Percentiles rank a stretch among this genome's conserved stretches.
phyloP scores from a whole-genome alignment of 352 stramenopile genomes.

The Phytophthora melonis region DNA sequence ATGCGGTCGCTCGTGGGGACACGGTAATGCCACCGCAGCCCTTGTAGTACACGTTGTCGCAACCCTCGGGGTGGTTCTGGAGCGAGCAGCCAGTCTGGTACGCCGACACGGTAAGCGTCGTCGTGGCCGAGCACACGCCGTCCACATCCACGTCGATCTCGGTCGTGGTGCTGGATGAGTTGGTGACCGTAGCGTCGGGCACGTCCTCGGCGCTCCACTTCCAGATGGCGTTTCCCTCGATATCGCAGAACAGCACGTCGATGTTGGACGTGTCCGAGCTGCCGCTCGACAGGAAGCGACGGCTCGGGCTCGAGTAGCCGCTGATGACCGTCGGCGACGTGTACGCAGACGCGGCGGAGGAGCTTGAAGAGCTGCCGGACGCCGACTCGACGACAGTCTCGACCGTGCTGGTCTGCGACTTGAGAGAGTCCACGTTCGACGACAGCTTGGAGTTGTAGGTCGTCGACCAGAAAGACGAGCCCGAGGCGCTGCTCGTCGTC shows the following conservation, averaged over 20 bases:
- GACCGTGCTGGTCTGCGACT: constrained; percentile 59
- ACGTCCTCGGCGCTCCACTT: constrained; percentile 66
- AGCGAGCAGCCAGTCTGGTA: constrained; percentile 72
- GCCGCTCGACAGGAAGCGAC: constrained; percentile 48
- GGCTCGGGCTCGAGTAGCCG: constrained; percentile 44
- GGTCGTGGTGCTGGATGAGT: constrained; percentile 45
- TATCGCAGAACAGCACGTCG: constrained; percentile 78
- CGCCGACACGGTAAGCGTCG: constrained; percentile 66
- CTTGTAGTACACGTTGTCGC: constrained; percentile 78
- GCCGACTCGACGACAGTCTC: constrained; percentile 72
- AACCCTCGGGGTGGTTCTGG: constrained; percentile 74
- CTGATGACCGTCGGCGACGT: constrained; percentile 61
- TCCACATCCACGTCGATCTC: constrained; percentile 48
- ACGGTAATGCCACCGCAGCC: constrained; percentile 84
- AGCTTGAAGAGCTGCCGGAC: constrained; percentile 34
- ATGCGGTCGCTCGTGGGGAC: constrained; percentile 70
- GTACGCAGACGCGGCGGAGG: constrained; percentile 39
- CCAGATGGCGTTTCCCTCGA: constrained; percentile 79
- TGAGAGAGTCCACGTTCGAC: constrained; percentile 54
- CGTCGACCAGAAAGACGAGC: constrained; percentile 49
- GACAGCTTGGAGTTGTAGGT: constrained; percentile 66
- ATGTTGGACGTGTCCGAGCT: constrained; percentile 45
- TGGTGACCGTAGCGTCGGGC: constrained; percentile 43
- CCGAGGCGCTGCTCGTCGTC: constrained; percentile 42
- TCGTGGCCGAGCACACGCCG: constrained; percentile 44